A percentile compares a stretch with the other conserved stretches of the same genome.
Conservation (phyloP, 208 protist species). For the Endotrypanum monterogeii region DNA sequence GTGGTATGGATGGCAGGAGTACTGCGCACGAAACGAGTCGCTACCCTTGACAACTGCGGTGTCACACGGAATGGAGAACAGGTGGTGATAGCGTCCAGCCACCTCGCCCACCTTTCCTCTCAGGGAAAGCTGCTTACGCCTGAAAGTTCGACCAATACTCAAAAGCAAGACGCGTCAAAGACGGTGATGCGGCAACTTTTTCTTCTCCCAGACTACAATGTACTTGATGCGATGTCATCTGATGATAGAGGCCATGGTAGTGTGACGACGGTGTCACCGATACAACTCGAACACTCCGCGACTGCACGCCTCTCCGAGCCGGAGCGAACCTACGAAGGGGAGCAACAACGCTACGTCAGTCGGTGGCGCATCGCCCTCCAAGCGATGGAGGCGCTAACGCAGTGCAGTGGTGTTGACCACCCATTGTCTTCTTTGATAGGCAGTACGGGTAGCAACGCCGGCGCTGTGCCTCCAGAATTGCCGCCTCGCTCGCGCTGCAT, state of each 20-base stretch:
- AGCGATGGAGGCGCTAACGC: slow-evolving; percentile 6
- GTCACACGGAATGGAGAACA: slow-evolving; percentile 10
- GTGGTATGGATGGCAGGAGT: slow-evolving; percentile 13
- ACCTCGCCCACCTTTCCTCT: background rate
- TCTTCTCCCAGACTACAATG: slow-evolving; percentile 20
- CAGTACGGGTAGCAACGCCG: background rate
- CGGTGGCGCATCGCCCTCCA: slow-evolving; percentile 19
- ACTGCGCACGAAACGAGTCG: slow-evolving; percentile 15
- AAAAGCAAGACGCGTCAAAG: background rate
- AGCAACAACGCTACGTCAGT: slow-evolving; percentile 20
- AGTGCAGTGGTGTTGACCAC: background rate
- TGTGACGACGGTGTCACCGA: background rate
- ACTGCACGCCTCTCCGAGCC: slow-evolving; percentile 7
- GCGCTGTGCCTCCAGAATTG: background rate
- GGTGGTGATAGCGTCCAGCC: background rate
- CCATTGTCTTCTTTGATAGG: background rate
- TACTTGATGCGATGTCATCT: background rate
- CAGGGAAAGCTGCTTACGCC: too few species aligned
- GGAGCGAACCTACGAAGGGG: slow-evolving; percentile 11
- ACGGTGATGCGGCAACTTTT: slow-evolving; percentile 19
- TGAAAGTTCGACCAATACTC: background rate
- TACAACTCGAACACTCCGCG: background rate
- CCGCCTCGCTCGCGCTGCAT: background rate
- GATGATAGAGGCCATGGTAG: too few species aligned
- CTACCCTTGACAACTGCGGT: slow-evolving; percentile 24